Evolutionary conservation across 2,329 filamentous ascomycete genomes (phyloP).

Genomic region (Macrophomina pseudophaseolina): DNA sequence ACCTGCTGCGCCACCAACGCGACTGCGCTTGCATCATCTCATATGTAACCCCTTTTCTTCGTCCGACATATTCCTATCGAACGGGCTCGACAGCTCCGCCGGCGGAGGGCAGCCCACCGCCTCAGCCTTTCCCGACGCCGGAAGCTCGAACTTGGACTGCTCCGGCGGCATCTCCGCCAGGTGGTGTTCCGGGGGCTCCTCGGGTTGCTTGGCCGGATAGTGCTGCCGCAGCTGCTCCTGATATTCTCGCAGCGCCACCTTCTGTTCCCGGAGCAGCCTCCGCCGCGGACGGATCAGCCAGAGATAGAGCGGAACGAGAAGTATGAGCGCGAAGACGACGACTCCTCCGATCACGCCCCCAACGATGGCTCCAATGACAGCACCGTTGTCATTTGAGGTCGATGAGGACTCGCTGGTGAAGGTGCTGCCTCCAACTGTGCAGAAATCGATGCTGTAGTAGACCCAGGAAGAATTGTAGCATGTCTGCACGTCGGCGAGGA

Average conservation of each 20-base stretch:
- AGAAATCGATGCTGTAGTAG: slow-evolving; percentile 36
- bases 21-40: neutral
- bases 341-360: slow-evolving; percentile 7
- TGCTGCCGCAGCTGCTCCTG: neutral
- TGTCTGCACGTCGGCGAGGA: slow-evolving; percentile 32
- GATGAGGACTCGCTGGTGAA: slow-evolving; percentile 11
- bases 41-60: slow-evolving; percentile 4
- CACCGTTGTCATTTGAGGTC: slow-evolving; percentile 14
- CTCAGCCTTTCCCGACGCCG: neutral
- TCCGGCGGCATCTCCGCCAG: neutral
- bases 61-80: slow-evolving; percentile 4
- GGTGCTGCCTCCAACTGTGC: slow-evolving; percentile 28
- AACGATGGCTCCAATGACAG: slow-evolving; percentile 1
- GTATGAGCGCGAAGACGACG: neutral
- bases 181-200: neutral
- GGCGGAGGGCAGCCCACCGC: neutral
- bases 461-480: slow-evolving; percentile 38
- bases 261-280: slow-evolving; percentile 3
- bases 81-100: neutral
- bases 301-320: neutral
- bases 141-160: neutral
- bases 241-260: slow-evolving; percentile 5
- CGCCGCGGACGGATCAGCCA: slow-evolving; percentile 6
- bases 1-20: no score
- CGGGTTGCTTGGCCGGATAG: neutral